Percentiles rank a stretch among this genome's conserved stretches.
Conservation (phyloP, 345 rosid genomes). For the Eucalyptus pauciflora region DNA sequence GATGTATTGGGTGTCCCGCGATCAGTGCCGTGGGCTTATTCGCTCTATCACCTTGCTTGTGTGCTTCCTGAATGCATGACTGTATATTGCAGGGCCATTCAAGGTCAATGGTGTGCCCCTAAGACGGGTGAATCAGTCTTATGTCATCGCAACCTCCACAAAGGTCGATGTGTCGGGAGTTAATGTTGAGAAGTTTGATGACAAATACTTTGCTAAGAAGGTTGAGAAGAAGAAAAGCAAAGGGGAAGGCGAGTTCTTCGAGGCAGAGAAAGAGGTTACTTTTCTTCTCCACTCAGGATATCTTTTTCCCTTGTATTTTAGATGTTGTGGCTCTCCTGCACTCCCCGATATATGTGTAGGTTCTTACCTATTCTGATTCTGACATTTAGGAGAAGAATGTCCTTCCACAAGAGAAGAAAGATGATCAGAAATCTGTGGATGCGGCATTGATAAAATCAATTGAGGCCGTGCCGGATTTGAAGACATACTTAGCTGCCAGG, state of each 20-base stretch:
- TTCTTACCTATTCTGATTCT: neutral
- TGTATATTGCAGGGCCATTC: constrained; percentile 38
- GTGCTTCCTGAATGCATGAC: neutral
- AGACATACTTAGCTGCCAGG: constrained; percentile 66
- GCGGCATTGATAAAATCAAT: constrained; percentile 44
- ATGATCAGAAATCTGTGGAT: constrained; percentile 71
- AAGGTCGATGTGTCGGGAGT: constrained; percentile 57
- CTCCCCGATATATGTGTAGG: neutral
- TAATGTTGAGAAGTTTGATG: constrained; percentile 53
- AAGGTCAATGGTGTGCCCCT: constrained; percentile 70
- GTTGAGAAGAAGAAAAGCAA: constrained; percentile 64
- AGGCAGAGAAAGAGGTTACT: constrained; percentile 60
- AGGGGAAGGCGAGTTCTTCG: constrained; percentile 75
- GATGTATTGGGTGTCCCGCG: neutral
- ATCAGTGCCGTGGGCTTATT: neutral
- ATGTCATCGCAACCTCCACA: constrained; percentile 58
- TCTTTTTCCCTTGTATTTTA: neutral
- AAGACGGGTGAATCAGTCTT: constrained; percentile 54
- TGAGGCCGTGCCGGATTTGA: constrained; percentile 66
- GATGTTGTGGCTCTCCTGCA: neutral
- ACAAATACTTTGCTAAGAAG: constrained; percentile 61
- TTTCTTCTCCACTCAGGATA: neutral
- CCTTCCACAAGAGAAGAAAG: constrained; percentile 71
- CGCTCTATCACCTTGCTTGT: neutral
- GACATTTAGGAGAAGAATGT: constrained; percentile 44